phyloP scores from a whole-genome alignment of 2,329 filamentous ascomycete species.

The Penicillium digitatum region DNA sequence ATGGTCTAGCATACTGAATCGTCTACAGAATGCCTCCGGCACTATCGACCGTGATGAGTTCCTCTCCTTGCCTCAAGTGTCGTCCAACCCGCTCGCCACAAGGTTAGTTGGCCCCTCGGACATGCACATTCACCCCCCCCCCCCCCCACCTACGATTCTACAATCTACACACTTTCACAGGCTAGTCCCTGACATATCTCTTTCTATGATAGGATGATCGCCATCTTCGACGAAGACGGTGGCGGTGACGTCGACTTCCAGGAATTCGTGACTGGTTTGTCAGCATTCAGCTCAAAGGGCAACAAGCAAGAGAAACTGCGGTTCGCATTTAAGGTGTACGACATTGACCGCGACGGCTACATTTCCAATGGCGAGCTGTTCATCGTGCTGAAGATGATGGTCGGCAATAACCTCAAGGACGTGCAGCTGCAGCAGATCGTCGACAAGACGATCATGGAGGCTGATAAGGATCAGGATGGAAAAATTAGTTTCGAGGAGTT shows the following conservation, averaged over 20 bases:
- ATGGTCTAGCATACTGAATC: neutral
- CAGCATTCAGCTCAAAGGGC: slow-evolving; percentile 93
- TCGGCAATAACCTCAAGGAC: slow-evolving; percentile 97
- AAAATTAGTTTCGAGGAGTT: slow-evolving; percentile 99
- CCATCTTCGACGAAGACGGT: slow-evolving; percentile 97
- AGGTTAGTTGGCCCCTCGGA: slow-evolving; percentile 54
- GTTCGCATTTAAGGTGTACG: slow-evolving; percentile 99
- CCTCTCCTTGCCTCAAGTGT: slow-evolving; percentile 92
- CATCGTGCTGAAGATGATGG: slow-evolving; percentile 99
- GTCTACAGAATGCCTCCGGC: slow-evolving; percentile 80
- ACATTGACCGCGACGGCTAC: slow-evolving; percentile 96
- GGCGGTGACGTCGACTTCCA: slow-evolving; percentile 98
- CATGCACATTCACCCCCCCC: neutral
- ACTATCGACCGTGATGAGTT: slow-evolving; percentile 99
- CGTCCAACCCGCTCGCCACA: slow-evolving; percentile 93
- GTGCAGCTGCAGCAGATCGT: slow-evolving; percentile 98
- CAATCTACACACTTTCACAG: neutral
- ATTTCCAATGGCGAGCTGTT: slow-evolving; percentile 99
- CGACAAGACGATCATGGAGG: slow-evolving; percentile 99
- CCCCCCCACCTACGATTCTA: neutral
- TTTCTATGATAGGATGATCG: slow-evolving; percentile 73
- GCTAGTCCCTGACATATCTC: neutral
- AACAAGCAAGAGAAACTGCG: slow-evolving; percentile 98
- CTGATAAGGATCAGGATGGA: slow-evolving; percentile 89
- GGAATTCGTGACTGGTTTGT: slow-evolving; percentile 93